phyloP scores from a whole-genome alignment of 495 filamentous ascomycete species.

The Cercophora samala region DNA sequence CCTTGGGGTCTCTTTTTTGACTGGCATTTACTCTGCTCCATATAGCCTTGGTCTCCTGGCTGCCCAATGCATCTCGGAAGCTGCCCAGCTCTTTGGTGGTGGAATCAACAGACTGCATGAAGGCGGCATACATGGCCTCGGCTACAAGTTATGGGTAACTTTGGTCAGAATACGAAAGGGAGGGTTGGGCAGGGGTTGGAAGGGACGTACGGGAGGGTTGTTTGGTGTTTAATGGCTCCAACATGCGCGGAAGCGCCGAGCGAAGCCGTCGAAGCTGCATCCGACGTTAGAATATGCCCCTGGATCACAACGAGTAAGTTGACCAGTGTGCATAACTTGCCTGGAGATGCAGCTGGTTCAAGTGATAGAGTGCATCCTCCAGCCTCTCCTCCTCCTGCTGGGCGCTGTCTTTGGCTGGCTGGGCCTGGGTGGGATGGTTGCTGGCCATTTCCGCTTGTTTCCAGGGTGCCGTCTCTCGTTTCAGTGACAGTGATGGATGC shows the following conservation, averaged over 20 bases:
- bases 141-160: constrained; percentile 31
- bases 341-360: constrained; percentile 45
- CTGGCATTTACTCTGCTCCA: constrained; percentile 44
- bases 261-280: constrained; percentile 42
- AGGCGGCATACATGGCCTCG: constrained; percentile 37
- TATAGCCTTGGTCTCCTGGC: constrained; percentile 41
- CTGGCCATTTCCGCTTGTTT: constrained; percentile 22
- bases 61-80: constrained; percentile 39
- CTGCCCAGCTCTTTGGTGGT: constrained; percentile 43
- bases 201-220: constrained; percentile 38
- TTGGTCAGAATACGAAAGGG: constrained; percentile 5
- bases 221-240: constrained; percentile 40
- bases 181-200: neutral
- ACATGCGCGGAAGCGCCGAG: constrained; percentile 45
- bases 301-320: constrained; percentile 10
- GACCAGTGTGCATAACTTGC: constrained; percentile 25
- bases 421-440: constrained; percentile 19
- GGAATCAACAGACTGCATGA: constrained; percentile 36
- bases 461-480: constrained; percentile 8
- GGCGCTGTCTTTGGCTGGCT: constrained; percentile 18
- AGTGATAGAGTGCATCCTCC: constrained; percentile 34
- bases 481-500: constrained; percentile 1
- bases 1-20: constrained; percentile 43
- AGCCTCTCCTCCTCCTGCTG: constrained; percentile 37
- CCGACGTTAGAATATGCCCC: constrained; percentile 18